phyloP scores from a whole-genome alignment of 2,329 filamentous ascomycete genomes.

The Ascochyta clinopodiicola region DNA sequence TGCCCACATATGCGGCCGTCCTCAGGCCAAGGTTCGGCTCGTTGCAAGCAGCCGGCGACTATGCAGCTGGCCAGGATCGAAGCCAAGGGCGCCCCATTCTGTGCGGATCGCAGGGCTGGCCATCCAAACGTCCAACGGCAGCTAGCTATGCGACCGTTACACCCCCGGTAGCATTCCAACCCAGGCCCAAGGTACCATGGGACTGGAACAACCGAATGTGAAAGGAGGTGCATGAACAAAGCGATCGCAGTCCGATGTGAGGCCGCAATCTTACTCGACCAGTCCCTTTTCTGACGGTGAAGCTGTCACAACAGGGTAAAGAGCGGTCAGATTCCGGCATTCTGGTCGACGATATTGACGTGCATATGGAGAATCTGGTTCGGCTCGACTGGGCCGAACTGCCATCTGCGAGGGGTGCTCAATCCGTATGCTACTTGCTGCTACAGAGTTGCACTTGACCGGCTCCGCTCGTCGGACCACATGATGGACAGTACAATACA shows the following conservation, averaged over 20 bases:
- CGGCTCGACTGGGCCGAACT: constrained; percentile 12
- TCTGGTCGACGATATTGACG: constrained; percentile 13
- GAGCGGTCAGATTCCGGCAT: constrained; percentile 12
- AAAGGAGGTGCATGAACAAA: constrained; percentile 16
- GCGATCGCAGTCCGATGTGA: constrained; percentile 2
- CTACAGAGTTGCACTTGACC: constrained; percentile 12
- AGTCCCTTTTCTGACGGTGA: constrained; percentile 1
- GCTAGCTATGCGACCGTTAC: constrained; percentile 18
- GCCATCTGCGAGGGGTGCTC: constrained; percentile 17
- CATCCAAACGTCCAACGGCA: constrained; percentile 9
- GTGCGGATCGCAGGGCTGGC: constrained; percentile 12
- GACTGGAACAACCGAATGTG: constrained; percentile 11
- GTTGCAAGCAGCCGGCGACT: constrained; percentile 1
- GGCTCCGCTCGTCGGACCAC: constrained; percentile 2
- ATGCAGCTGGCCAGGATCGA: constrained; percentile 3
- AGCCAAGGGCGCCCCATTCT: constrained; percentile 12
- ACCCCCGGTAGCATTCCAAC: constrained; percentile 18
- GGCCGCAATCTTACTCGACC: constrained; percentile 5
- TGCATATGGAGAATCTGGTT: constrained; percentile 7
- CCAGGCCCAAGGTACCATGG: constrained; percentile 13
- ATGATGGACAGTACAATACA: constrained; percentile 16
- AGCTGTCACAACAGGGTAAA: constrained; percentile 5
- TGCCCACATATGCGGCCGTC: constrained; percentile 10
- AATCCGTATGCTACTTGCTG: constrained; percentile 2
- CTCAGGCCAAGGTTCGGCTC: constrained; percentile 13